These are phyloP conservation scores for Podaxis pistillaris DNA, from an alignment of 768 basidiomycete species.

Conservation along the genomic window DNA sequence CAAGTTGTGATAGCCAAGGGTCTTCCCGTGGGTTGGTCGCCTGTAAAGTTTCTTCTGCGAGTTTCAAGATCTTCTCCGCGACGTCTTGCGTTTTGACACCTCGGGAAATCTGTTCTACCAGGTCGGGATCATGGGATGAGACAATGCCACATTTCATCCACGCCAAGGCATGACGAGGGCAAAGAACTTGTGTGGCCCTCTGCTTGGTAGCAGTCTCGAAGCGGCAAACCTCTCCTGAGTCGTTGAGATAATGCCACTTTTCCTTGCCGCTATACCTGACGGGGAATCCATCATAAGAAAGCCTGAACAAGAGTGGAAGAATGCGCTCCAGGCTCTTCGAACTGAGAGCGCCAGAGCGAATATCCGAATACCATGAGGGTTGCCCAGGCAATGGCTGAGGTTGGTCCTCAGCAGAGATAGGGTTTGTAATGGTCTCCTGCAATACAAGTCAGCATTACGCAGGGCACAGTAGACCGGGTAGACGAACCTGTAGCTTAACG, in stretches of 20 bases:
- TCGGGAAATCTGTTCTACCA: constrained; percentile 46
- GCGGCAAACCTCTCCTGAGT: constrained; percentile 30
- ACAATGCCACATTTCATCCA: constrained; percentile 44
- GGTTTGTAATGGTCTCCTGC: not conserved
- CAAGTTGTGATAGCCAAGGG: constrained; percentile 62
- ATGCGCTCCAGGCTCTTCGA: constrained; percentile 44
- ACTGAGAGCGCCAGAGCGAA: constrained; percentile 43
- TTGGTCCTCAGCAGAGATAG: no score
- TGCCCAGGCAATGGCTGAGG: constrained; percentile 16
- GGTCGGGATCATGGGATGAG: constrained; percentile 35
- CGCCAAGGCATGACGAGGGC: constrained; percentile 43
- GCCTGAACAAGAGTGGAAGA: constrained; percentile 65
- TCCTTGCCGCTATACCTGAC: constrained; percentile 51
- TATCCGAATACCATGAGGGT: constrained; percentile 59
- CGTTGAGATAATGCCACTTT: constrained; percentile 64
- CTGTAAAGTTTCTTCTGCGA: constrained; percentile 38
- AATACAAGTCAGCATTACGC: not conserved
- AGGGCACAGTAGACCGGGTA: constrained; percentile 17
- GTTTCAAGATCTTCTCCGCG: constrained; percentile 32
- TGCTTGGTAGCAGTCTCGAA: constrained; percentile 46
- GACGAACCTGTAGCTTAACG: constrained; percentile 15
- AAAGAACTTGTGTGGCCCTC: constrained; percentile 41
- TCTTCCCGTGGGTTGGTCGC: constrained; percentile 30
- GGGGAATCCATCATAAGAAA: constrained; percentile 62
- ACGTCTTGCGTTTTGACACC: constrained; percentile 37